Conservation (phyloP, 768 basidiomycete genomes). For the Crucibulum laeve region DNA sequence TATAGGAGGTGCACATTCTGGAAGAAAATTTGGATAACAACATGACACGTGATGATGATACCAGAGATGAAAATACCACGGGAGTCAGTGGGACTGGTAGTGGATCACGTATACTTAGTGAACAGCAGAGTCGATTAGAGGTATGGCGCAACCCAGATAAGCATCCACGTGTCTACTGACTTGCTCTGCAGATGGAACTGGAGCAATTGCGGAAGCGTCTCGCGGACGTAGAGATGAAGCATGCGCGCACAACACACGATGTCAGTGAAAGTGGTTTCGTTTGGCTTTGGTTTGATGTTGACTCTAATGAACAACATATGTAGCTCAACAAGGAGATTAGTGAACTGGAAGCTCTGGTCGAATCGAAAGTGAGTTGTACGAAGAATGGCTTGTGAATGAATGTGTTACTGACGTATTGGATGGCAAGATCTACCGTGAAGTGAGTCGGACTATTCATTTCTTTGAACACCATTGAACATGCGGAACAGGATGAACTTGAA, state of each 20-base stretch:
- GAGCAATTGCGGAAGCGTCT: slow-evolving; percentile 70
- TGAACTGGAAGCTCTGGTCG: slow-evolving; percentile 90
- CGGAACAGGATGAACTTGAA: slow-evolving; percentile 77
- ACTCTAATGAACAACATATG: slow-evolving; percentile 6
- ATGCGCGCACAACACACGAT: slow-evolving; percentile 62
- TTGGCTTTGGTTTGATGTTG: background rate
- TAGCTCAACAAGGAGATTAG: slow-evolving; percentile 90
- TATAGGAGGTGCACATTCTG: slow-evolving; percentile 68
- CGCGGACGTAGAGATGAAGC: slow-evolving; percentile 72
- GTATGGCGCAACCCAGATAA: slow-evolving; percentile 25
- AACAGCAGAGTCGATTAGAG: slow-evolving; percentile 51
- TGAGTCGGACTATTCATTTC: slow-evolving; percentile 16
- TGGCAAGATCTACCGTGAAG: slow-evolving; percentile 78
- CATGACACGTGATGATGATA: slow-evolving; percentile 46
- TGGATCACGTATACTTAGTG: slow-evolving; percentile 33
- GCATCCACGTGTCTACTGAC: background rate
- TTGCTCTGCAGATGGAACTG: slow-evolving; percentile 44
- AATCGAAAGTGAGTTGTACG: slow-evolving; percentile 66
- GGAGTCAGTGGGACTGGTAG: slow-evolving; percentile 20
- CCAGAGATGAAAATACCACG: slow-evolving; percentile 14
- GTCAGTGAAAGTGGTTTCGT: slow-evolving; percentile 31
- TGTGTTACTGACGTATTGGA: background rate
- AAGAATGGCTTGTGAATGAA: background rate
- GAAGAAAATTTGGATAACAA: slow-evolving; percentile 72
- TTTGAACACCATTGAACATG: slow-evolving; percentile 2